These are phyloP conservation scores for Ascomycota sp. DNA, from an alignment of 2,329 filamentous ascomycete genomes.

Conservation along the genomic window DNA sequence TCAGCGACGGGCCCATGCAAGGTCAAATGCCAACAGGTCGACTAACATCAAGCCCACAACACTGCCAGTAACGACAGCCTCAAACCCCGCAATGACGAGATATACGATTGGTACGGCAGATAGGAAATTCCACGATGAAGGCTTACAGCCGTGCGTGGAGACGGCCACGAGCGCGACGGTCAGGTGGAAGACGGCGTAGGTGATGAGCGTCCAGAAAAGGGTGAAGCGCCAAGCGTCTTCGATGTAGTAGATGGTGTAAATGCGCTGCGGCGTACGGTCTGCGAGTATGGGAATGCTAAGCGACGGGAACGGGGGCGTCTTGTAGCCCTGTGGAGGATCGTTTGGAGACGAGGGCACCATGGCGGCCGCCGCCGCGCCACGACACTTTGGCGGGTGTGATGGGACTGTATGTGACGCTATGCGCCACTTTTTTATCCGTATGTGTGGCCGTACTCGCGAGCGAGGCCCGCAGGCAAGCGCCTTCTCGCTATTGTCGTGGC, in stretches of 20 bases:
- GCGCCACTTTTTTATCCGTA: no score
- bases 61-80: slow-evolving; percentile 63
- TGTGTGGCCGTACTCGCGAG: no score
- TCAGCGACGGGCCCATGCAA: no score
- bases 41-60: slow-evolving; percentile 56
- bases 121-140: slow-evolving; percentile 36
- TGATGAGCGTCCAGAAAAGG: slow-evolving; percentile 64
- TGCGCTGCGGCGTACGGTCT: slow-evolving; percentile 18
- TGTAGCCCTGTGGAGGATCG: slow-evolving; percentile 32
- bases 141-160: slow-evolving; percentile 44
- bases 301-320: slow-evolving; percentile 54
- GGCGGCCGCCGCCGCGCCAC: neutral
- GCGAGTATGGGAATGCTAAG: slow-evolving; percentile 51
- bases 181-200: slow-evolving; percentile 57
- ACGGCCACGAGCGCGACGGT: slow-evolving; percentile 52
- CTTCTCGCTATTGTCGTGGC: no score
- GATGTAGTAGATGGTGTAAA: slow-evolving; percentile 48
- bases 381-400: neutral
- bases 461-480: no score
- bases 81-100: slow-evolving; percentile 47
- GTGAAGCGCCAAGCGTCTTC: slow-evolving; percentile 76
- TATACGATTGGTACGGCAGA: slow-evolving; percentile 59
- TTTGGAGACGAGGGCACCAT: slow-evolving; percentile 1
- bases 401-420: neutral
- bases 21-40: slow-evolving; percentile 2